Evolutionary conservation across 192 early-diverging fungal species (phyloP), one percentile per base, ranked within the genome.

Genomic region (Backusella tarrabulga): DNA sequence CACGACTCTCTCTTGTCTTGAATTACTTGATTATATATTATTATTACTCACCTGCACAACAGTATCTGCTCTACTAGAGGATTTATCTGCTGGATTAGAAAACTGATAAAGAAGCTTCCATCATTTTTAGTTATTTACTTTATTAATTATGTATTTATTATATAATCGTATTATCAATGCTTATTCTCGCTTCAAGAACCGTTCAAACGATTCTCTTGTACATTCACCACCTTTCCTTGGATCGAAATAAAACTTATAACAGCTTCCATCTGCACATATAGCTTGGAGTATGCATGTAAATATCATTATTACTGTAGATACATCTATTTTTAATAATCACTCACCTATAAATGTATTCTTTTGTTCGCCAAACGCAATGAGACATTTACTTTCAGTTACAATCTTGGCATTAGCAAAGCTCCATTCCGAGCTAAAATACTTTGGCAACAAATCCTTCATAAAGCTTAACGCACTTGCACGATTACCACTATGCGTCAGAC

Each of bases 361-460:
- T 79, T 94, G 90, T 70, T 84, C 88, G 5, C 90, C 92, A 87
- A 97, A 97, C 8, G 90, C 94, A 72, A 91, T 92, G 9, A 95
- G 87, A 75, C 94, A 97, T 68, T 92, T 89, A 67, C 90, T 88
- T 72, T 95, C 95, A 21, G 90, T 86, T 11, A 90, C 89, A 15
- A 97, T 81, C 67, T 91, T 90, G 75, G 92, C 94, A 73, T 96
- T 94, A 8, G 95, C 95, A 88, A 98, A 98, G 1, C 92, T 93
- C 95, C 95, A 97, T 75, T 93, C 93, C 4, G 92, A 94, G n/a
- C 93, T 94, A 88, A 98, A 98, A 81, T 98, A 98, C 77, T 95
- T 95, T 68, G 96, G 96, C 79, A 97, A 80, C 15, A 95, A 72
- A 63, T 94, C 92, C 76, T 93, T 93, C 91, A 95, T 91, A 71